These are phyloP conservation scores for Pigoraptor vietnamica DNA, from an alignment of 78 protist species.

Conservation along the genomic window DNA sequence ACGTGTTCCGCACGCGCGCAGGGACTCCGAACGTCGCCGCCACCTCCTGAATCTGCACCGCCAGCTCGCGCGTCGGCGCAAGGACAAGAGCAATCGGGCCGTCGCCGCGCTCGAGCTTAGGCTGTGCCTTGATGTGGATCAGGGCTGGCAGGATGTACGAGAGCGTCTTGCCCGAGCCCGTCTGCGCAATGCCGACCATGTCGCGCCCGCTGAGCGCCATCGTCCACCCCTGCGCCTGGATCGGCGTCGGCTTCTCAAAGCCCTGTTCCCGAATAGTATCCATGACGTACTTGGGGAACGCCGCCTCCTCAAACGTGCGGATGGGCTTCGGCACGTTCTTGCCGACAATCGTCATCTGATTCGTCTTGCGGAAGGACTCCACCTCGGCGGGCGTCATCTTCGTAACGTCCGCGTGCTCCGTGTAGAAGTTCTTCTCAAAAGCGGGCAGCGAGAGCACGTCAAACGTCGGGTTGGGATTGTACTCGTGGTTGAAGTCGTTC, in stretches of 20 bases:
- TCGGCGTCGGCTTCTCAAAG: slow-evolving; percentile 88
- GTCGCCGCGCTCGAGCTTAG: slow-evolving; percentile 50
- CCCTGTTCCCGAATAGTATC: slow-evolving; percentile 12
- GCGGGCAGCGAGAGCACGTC: background rate
- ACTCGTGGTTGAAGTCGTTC: background rate
- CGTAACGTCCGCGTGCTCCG: slow-evolving; percentile 13
- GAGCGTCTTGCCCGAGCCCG: slow-evolving; percentile 99
- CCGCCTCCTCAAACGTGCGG: slow-evolving; percentile 40
- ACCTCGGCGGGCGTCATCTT: background rate
- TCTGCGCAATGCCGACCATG: slow-evolving; percentile 86
- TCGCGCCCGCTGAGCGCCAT: slow-evolving; percentile 78
- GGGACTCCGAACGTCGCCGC: background rate
- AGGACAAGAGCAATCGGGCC: slow-evolving; percentile 92
- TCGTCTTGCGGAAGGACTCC: background rate
- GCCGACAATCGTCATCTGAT: slow-evolving; percentile 7
- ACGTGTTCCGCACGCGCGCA: background rate
- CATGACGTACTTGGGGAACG: slow-evolving; percentile 35
- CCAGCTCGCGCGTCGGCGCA: slow-evolving; percentile 97
- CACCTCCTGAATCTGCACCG: slow-evolving; percentile 63
- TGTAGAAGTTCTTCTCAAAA: slow-evolving; percentile 53
- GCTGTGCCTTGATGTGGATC: slow-evolving; percentile 67
- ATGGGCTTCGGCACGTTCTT: slow-evolving; percentile 48
- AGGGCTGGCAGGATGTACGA: slow-evolving; percentile 89
- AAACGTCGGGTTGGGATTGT: background rate
- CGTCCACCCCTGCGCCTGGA: slow-evolving; percentile 97